A percentile compares a stretch with the other conserved stretches of the same genome.
Evolutionary conservation across 1,284 basidiomycete genomes (phyloP).

Genomic region (Cutaneotrichosporon dermatis): DNA sequence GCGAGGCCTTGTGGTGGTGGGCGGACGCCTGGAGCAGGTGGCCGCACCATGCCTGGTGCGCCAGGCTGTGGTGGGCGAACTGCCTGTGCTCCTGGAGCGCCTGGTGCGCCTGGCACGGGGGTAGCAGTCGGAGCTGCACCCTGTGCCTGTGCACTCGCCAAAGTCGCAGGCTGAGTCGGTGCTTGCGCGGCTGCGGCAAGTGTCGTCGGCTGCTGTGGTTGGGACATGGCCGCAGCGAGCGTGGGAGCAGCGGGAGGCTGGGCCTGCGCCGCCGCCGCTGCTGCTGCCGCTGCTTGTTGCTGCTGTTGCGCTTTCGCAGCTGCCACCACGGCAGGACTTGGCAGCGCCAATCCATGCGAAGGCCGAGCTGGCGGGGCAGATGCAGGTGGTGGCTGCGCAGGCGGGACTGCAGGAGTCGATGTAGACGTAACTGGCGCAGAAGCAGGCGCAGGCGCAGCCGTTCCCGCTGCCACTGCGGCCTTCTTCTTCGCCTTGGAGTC

Average conservation of each 20-base stretch:
- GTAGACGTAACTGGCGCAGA: too few species aligned
- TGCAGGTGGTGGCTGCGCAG: conserved; percentile 10
- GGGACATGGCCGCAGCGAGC: too few species aligned
- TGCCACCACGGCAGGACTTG: conserved; percentile 2
- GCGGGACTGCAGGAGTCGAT: not conserved
- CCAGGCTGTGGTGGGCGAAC: conserved; percentile 4
- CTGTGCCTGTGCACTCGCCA: not conserved
- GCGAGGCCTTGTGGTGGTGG: not conserved
- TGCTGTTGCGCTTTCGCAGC: not conserved
- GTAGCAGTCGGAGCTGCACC: conserved; percentile 5
- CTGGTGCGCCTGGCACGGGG: not conserved
- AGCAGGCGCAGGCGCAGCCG: not conserved
- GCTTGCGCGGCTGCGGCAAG: not conserved
- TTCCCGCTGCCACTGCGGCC: not conserved
- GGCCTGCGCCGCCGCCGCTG: conserved; percentile 3
- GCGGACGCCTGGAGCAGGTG: not conserved
- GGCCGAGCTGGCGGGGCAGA: conserved; percentile 3
- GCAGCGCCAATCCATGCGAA: not conserved
- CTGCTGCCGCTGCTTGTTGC: not conserved
- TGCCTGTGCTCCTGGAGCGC: not conserved
- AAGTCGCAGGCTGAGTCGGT: conserved; percentile 5
- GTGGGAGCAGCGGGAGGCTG: not conserved
- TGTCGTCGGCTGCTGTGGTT: not conserved
- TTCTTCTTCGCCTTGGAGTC: conserved; percentile 22
- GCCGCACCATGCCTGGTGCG: conserved; percentile 5